Evolutionary conservation across 1,284 basidiomycete genomes (phyloP).

Genomic region (Melampsora abietis-canadensis): DNA sequence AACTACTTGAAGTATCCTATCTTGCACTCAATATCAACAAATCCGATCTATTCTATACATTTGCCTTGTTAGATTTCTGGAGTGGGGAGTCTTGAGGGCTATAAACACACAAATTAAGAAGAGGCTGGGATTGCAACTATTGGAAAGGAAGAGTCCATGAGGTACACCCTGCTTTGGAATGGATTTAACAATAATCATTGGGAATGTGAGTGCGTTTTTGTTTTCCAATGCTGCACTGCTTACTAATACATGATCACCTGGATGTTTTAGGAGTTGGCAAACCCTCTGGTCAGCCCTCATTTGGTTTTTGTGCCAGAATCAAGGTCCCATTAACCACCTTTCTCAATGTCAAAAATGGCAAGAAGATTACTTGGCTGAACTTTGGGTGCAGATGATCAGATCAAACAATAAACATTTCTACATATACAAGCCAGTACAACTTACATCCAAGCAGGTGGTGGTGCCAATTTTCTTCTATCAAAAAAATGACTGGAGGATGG

Average conservation of each 20-base stretch:
- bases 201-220: neutral
- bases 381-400: neutral
- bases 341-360: constrained; percentile 5
- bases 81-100: neutral
- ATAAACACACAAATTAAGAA: neutral
- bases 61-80: neutral
- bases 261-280: constrained; percentile 6
- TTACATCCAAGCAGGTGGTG: neutral
- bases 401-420: constrained; percentile 7
- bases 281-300: constrained; percentile 1
- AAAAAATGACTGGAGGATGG: neutral
- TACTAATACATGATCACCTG: neutral
- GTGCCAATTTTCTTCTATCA: constrained; percentile 6
- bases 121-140: neutral
- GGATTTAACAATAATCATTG: neutral
- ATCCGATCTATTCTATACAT: neutral
- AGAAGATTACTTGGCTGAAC: neutral
- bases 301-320: neutral
- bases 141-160: neutral
- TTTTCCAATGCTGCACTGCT: neutral
- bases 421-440: constrained; percentile 4
- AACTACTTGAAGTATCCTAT: neutral
- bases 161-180: neutral
- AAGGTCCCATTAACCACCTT: neutral
- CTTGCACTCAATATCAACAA: neutral